Conservation (phyloP, 306 rosid genomes). For the Acacia crassicarpa region DNA sequence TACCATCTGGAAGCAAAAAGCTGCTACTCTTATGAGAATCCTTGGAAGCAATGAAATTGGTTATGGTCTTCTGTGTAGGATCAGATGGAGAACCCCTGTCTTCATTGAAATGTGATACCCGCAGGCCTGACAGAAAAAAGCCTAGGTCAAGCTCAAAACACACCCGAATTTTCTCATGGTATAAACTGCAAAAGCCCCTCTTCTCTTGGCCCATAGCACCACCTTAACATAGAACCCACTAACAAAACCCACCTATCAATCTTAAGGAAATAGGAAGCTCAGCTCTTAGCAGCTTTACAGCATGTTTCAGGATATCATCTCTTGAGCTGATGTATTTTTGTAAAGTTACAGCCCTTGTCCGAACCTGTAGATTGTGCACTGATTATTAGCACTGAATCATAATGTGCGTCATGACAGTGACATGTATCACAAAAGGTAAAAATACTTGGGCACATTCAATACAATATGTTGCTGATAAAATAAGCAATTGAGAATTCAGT, state of each 20-base stretch:
- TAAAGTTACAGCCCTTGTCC: slow-evolving; percentile 84
- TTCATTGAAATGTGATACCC: slow-evolving; percentile 73
- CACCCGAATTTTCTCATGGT: slow-evolving; percentile 18
- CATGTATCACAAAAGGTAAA: background rate
- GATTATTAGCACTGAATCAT: slow-evolving; percentile 31
- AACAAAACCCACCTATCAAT: slow-evolving; percentile 63
- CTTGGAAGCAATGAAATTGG: slow-evolving; percentile 56
- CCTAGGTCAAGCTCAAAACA: slow-evolving; percentile 30
- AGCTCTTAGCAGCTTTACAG: slow-evolving; percentile 80
- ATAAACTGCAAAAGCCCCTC: slow-evolving; percentile 10
- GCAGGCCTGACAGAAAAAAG: slow-evolving; percentile 62
- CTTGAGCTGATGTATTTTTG: slow-evolving; percentile 63
- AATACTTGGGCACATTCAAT: background rate
- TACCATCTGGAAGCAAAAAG: slow-evolving; percentile 37
- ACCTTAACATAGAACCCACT: slow-evolving; percentile 1
- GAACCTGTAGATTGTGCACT: slow-evolving; percentile 58
- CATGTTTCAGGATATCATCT: slow-evolving; percentile 81
- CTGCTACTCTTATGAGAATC: slow-evolving; percentile 46
- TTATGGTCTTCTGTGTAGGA: slow-evolving; percentile 74
- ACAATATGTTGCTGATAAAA: background rate
- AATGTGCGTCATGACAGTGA: slow-evolving; percentile 12
- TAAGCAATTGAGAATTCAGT: background rate
- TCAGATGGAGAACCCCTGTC: slow-evolving; percentile 54
- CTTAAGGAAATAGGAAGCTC: slow-evolving; percentile 93
- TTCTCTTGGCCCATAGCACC: slow-evolving; percentile 22